A percentile compares a stretch with the other conserved stretches of the same genome.
Conservation (phyloP, 2,329 filamentous ascomycete species). For the Escovopsis sp. region DNA sequence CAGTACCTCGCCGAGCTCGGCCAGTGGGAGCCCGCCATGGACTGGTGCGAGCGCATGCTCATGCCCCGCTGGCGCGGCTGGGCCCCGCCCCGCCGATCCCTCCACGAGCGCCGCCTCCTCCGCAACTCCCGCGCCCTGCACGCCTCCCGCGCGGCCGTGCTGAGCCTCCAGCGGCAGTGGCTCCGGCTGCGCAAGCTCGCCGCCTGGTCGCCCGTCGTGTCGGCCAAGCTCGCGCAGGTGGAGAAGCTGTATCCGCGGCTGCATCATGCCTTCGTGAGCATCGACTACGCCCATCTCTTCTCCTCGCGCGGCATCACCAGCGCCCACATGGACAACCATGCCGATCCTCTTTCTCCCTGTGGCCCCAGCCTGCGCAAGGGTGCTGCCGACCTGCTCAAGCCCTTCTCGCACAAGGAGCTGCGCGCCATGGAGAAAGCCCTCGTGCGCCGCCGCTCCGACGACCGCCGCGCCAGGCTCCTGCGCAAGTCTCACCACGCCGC, state of each 20-base stretch:
- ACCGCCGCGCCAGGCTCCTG: background rate
- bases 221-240: slow-evolving; percentile 23
- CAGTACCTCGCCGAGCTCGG: slow-evolving; percentile 47
- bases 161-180: slow-evolving; percentile 33
- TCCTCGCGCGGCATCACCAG: no score
- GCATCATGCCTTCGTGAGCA: slow-evolving; percentile 23
- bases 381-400: slow-evolving; percentile 14
- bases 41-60: slow-evolving; percentile 57
- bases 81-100: slow-evolving; percentile 17
- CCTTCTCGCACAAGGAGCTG: slow-evolving; percentile 17
- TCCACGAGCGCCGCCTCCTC: slow-evolving; percentile 22
- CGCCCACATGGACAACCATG: no score
- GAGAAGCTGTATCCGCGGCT: slow-evolving; percentile 24
- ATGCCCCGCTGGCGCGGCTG: slow-evolving; percentile 72
- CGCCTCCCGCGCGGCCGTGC: slow-evolving; percentile 25
- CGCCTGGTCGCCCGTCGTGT: slow-evolving; percentile 32
- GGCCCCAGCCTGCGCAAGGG: slow-evolving; percentile 13
- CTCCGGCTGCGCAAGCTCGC: slow-evolving; percentile 31
- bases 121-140: slow-evolving; percentile 19
- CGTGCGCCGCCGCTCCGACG: slow-evolving; percentile 7
- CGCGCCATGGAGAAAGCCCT: slow-evolving; percentile 10
- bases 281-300: slow-evolving; percentile 16
- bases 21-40: slow-evolving; percentile 51
- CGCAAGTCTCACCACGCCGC: no score
- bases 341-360: no score